Evolutionary conservation across 805 yeast species (phyloP).

Genomic region (baker's yeast (Saccharomyces cerevisiae)): DNA sequence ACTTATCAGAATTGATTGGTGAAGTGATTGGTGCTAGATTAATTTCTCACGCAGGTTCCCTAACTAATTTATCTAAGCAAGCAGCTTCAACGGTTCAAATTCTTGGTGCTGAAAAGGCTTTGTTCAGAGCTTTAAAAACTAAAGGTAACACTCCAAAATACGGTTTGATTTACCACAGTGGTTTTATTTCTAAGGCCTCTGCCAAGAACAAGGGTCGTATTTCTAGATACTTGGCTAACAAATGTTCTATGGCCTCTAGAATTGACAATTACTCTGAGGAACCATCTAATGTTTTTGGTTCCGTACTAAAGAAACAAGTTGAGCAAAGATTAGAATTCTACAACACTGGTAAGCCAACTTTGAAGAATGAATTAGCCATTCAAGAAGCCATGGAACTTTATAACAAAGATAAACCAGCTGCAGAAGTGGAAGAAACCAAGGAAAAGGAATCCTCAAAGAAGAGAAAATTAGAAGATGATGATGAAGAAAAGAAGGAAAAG

Average conservation of each 20-base stretch:
- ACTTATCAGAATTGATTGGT: slow-evolving; percentile 91
- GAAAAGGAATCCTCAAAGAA: slow-evolving; percentile 22
- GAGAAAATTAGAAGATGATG: slow-evolving; percentile 27
- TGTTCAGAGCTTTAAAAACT: slow-evolving; percentile 91
- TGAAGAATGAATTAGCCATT: slow-evolving; percentile 92
- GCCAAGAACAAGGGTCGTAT: slow-evolving; percentile 98
- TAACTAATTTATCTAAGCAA: slow-evolving; percentile 91
- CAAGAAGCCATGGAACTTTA: slow-evolving; percentile 75
- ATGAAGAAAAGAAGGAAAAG: slow-evolving; percentile 27
- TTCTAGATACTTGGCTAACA: slow-evolving; percentile 96
- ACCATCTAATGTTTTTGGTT: slow-evolving; percentile 85
- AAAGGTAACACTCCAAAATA: slow-evolving; percentile 95
- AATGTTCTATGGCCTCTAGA: slow-evolving; percentile 97
- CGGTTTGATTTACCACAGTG: slow-evolving; percentile 91
- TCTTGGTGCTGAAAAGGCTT: slow-evolving; percentile 94
- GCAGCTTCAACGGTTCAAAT: slow-evolving; percentile 99
- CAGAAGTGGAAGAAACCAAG: slow-evolving; percentile 29
- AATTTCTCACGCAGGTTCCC: slow-evolving; percentile 96
- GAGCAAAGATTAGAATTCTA: slow-evolving; percentile 95
- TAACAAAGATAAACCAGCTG: slow-evolving; percentile 41
- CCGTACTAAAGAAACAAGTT: slow-evolving; percentile 88
- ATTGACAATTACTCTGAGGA: slow-evolving; percentile 95
- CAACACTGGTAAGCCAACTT: slow-evolving; percentile 93
- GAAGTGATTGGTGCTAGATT: slow-evolving; percentile 98
- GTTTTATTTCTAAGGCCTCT: slow-evolving; percentile 87